These are phyloP conservation scores for Pulveroboletus sp. DNA, from an alignment of 768 basidiomycete genomes.

Conservation along the genomic window DNA sequence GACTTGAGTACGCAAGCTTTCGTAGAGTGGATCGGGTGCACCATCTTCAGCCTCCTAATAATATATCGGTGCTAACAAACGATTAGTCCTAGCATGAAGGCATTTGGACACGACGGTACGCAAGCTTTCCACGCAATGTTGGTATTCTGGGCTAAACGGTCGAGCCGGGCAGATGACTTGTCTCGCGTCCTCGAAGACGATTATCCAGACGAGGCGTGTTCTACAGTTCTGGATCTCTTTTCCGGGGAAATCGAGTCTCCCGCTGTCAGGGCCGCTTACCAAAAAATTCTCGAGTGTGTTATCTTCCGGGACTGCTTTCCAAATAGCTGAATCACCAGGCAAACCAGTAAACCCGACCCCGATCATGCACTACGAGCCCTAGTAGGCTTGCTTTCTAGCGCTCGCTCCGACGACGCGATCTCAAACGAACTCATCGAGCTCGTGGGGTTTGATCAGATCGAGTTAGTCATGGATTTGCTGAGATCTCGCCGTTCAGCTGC, in stretches of 20 bases:
- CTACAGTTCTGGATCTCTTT: slow-evolving; percentile 35
- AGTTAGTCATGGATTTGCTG: slow-evolving; percentile 70
- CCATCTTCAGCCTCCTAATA: neutral
- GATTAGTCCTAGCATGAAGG: slow-evolving; percentile 17
- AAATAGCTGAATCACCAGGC: slow-evolving; percentile 3
- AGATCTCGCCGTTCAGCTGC: slow-evolving; percentile 47
- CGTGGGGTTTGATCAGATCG: slow-evolving; percentile 81
- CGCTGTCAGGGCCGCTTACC: slow-evolving; percentile 4
- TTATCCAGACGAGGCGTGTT: slow-evolving; percentile 19
- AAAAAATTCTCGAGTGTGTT: slow-evolving; percentile 17
- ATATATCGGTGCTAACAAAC: slow-evolving; percentile 13
- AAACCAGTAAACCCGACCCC: slow-evolving; percentile 12
- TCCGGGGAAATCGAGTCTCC: neutral
- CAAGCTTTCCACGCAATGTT: neutral
- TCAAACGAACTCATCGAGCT: slow-evolving; percentile 75
- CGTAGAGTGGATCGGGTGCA: slow-evolving; percentile 26
- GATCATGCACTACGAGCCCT: slow-evolving; percentile 18
- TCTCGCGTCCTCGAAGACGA: slow-evolving; percentile 11
- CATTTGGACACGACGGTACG: slow-evolving; percentile 16
- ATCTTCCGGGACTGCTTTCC: neutral
- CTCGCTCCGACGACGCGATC: slow-evolving; percentile 61
- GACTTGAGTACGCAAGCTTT: slow-evolving; percentile 16
- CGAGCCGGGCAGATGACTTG: slow-evolving; percentile 12
- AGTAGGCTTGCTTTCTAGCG: slow-evolving; percentile 43
- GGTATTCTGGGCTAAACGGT: too few species aligned